Evolutionary conservation across 2,329 filamentous ascomycete species (phyloP), one percentile per base, ranked within the genome.

Genomic region (Colletotrichum sp.): DNA sequence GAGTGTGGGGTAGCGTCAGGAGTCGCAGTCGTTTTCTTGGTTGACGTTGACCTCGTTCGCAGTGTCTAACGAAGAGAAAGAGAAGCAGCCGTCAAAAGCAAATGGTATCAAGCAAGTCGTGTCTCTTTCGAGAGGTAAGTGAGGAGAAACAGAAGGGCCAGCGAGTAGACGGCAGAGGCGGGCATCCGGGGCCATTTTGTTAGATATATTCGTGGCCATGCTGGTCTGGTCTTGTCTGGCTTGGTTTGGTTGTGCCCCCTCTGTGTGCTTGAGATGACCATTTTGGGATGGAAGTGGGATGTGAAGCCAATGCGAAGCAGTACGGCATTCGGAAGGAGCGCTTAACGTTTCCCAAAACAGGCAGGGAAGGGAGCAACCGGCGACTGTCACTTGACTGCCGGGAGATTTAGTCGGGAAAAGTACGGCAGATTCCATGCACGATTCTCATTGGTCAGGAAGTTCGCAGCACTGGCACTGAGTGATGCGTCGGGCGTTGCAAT

Each of bases 311-410:
- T 60, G 62, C 67, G 63, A 77, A 69, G 72, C 44, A 69, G 26
- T 72, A 63, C 75, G 55, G 68, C 36, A 69, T 77, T 12, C 8
- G 69, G 76, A 69, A 75, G 69, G 28, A 36, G 73, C 73, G 73
- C 73, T 76, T 76, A 73, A 28, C 30, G 26, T 69, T 76, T 69
- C 73, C 63, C 7, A 16, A 69, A 69, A 34, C 26, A 49, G 69
- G 24, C 36, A 32, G 21, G 49, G 28, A 57, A 18, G n/a, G 62
- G 59, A 30, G 74, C 66, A 32, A 13, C 77, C 77, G 69, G 85
- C 28, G 21, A 34, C 28, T 9, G 60, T 62, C 60, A 62, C 49
- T 71, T 65, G 72, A 73, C 65, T 36, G 59, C 24, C 16, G 16
- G 15, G 44, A 71, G 4, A 34, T 52, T 66, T 49, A 18, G 32